These are phyloP conservation scores for Candida ascalaphidarum DNA, from an alignment of 805 yeast species.

Conservation along the genomic window DNA sequence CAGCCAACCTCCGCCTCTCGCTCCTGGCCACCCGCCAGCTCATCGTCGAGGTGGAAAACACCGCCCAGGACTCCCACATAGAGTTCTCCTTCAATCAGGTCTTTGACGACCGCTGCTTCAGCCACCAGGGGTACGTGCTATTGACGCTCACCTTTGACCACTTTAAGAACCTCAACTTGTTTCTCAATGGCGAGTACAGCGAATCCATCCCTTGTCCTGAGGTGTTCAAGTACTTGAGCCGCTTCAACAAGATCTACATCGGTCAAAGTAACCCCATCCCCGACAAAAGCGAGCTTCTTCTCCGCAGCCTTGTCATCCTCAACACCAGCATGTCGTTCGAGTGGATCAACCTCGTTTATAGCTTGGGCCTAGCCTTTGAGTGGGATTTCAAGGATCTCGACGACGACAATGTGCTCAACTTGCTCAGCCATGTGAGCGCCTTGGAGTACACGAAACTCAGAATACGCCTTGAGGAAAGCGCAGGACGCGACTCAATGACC, in stretches of 20 bases:
- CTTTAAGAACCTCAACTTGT: constrained; percentile 32
- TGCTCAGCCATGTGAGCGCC: constrained; percentile 32
- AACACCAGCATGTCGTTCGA: constrained; percentile 30
- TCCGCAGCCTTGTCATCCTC: constrained; percentile 32
- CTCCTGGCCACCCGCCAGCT: constrained; percentile 21
- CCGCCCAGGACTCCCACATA: constrained; percentile 14
- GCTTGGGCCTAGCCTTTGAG: constrained; percentile 37
- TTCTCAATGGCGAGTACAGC: constrained; percentile 41
- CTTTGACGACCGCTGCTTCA: constrained; percentile 4
- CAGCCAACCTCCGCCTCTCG: constrained; percentile 17
- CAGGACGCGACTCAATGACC: too few relatives aligned
- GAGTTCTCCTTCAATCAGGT: constrained; percentile 27
- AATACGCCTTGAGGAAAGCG: too few relatives aligned
- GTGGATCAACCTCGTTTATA: constrained; percentile 43
- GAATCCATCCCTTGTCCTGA: constrained; percentile 34
- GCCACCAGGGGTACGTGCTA: constrained; percentile 18
- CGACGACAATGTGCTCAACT: constrained; percentile 25
- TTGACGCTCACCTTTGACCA: constrained; percentile 29
- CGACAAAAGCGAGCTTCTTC: constrained; percentile 15
- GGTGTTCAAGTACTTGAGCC: constrained; percentile 13
- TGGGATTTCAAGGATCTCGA: constrained; percentile 36
- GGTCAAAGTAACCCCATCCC: constrained; percentile 13
- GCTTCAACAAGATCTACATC: constrained; percentile 30
- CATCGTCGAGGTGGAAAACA: constrained; percentile 18
- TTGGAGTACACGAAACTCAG: constrained; percentile 23